These are phyloP conservation scores for Magnolia changhungtana DNA, from an alignment of 164 flowering plant species.

Conservation along the genomic window DNA sequence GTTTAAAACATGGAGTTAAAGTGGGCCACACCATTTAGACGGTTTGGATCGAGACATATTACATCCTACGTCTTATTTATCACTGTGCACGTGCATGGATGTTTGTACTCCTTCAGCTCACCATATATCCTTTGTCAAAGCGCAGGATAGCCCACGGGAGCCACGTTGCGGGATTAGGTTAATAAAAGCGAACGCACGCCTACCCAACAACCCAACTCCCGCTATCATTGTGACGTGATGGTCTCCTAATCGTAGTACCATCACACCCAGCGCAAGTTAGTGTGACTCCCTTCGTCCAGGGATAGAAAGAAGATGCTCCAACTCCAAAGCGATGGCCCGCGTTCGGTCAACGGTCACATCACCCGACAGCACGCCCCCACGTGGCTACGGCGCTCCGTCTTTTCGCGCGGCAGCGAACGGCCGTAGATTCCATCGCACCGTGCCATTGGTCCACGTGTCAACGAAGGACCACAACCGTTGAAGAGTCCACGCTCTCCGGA, in stretches of 20 bases:
- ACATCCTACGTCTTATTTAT: too few relatives aligned
- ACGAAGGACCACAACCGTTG: too few relatives aligned
- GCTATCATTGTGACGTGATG: neutral
- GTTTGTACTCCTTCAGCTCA: too few relatives aligned
- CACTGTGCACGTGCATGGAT: too few relatives aligned
- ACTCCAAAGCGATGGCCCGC: neutral
- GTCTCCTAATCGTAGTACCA: neutral
- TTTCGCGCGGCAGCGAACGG: neutral
- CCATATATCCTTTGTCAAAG: too few relatives aligned
- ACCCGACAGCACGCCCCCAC: neutral
- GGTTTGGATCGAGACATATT: too few relatives aligned
- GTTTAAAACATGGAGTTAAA: too few relatives aligned
- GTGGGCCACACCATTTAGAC: too few relatives aligned
- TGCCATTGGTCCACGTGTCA: neutral
- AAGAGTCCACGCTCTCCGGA: neutral
- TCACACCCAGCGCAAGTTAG: neutral
- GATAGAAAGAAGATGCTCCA: neutral
- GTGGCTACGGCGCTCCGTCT: neutral
- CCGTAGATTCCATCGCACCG: neutral
- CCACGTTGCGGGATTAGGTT: too few relatives aligned
- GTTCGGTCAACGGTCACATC: neutral
- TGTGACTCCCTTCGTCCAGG: neutral
- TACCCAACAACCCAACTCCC: neutral
- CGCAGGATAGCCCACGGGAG: too few relatives aligned
- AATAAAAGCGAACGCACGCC: neutral